phyloP scores from a whole-genome alignment of 768 basidiomycete species.

The Tubosaeta brunneosetosa region DNA sequence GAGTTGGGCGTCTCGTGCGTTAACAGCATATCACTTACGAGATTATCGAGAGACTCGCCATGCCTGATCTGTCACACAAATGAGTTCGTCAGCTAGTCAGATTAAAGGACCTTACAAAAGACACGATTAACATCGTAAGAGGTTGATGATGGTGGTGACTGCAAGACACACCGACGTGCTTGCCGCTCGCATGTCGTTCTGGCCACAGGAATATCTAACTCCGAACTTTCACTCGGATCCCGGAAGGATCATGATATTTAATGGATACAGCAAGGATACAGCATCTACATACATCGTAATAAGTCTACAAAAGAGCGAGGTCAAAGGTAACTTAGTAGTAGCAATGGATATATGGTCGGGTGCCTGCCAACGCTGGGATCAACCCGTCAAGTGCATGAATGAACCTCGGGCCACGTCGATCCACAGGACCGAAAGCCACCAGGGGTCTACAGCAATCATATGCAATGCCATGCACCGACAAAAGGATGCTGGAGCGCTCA shows the following conservation, averaged over 20 bases:
- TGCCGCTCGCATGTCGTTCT: background rate
- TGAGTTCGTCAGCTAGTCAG: background rate
- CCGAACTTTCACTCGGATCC: too few species aligned
- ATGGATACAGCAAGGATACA: background rate
- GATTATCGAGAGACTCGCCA: conserved; percentile 73
- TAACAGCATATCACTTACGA: conserved; percentile 39
- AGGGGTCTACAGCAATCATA: background rate
- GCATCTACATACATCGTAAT: background rate
- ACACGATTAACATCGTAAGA: conserved; percentile 18
- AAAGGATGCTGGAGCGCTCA: background rate
- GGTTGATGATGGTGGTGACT: background rate
- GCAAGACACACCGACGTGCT: background rate
- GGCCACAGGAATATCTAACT: too few species aligned
- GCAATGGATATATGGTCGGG: background rate
- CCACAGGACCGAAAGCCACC: background rate
- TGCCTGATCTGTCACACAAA: conserved; percentile 53
- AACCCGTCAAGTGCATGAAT: background rate
- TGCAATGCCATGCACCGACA: background rate
- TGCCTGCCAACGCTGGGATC: conserved; percentile 2
- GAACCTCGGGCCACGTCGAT: conserved; percentile 6
- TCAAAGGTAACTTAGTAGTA: background rate
- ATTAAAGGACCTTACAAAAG: conserved; percentile 19
- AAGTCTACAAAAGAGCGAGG: conserved; percentile 10
- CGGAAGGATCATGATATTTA: too few species aligned
- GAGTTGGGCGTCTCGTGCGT: background rate